Conservation (phyloP, 129 eudicot genomes). For the Lactuca sativa region DNA sequence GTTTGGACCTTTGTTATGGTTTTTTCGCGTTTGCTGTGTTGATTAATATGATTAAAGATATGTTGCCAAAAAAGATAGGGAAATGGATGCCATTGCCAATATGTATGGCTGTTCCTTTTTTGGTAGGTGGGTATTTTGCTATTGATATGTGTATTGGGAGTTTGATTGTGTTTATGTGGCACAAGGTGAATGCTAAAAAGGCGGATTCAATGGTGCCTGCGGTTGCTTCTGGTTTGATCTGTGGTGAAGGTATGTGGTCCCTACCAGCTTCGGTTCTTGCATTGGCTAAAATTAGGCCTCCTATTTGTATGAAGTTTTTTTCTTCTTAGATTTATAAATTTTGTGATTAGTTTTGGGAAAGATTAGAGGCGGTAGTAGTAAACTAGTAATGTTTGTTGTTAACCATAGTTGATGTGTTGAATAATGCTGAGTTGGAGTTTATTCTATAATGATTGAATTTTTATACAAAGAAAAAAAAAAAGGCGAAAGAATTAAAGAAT, state of each 20-base stretch:
- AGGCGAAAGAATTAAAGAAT: conserved; percentile 26
- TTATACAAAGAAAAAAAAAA: conserved; percentile 31
- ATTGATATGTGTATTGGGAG: conserved; percentile 88
- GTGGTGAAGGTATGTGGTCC: conserved; percentile 90
- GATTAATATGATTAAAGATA: conserved; percentile 59
- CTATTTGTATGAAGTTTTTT: conserved; percentile 61
- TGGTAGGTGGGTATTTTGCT: conserved; percentile 72
- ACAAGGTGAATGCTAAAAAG: conserved; percentile 46
- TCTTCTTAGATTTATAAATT: conserved; percentile 30
- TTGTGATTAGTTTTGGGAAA: conserved; percentile 28
- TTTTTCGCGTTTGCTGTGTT: conserved; percentile 67
- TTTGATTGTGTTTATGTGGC: conserved; percentile 72
- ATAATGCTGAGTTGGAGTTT: conserved; percentile 2
- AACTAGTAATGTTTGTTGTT: conserved; percentile 1
- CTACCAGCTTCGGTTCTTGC: conserved; percentile 81
- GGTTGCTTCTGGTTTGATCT: conserved; percentile 92
- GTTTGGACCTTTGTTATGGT: conserved; percentile 64
- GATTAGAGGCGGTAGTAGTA: conserved; percentile 7
- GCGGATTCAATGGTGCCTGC: conserved; percentile 80
- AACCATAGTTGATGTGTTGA: conserved; percentile 11
- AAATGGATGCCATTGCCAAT: conserved; percentile 85
- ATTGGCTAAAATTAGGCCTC: conserved; percentile 59
- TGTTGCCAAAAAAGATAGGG: conserved; percentile 51
- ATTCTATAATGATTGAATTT: conserved; percentile 23
- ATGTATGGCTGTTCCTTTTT: conserved; percentile 85